Evolutionary conservation across 768 basidiomycete species (phyloP).

Genomic region (Tephrocybe sp.): DNA sequence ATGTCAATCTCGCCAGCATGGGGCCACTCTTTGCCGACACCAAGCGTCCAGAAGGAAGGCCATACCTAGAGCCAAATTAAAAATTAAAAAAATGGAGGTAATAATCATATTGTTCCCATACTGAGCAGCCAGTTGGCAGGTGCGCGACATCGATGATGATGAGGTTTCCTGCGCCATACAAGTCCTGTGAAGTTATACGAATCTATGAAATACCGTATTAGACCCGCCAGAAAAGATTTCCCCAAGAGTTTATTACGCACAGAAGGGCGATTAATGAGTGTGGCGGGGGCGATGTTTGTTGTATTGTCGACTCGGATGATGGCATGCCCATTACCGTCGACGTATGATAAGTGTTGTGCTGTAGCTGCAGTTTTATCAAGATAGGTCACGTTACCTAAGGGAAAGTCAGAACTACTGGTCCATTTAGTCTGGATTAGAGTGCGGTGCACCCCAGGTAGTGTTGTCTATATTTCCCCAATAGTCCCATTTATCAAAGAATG

Average conservation of each 20-base stretch:
- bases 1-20: slow-evolving; percentile 48
- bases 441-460: slow-evolving; percentile 34
- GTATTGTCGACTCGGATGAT: slow-evolving; percentile 76
- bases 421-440: neutral
- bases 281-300: slow-evolving; percentile 44
- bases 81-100: too few species aligned
- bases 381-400: slow-evolving; percentile 44
- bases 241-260: slow-evolving; percentile 38
- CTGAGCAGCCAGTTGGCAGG: slow-evolving; percentile 58
- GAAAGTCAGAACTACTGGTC: neutral
- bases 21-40: slow-evolving; percentile 37
- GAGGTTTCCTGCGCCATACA: slow-evolving; percentile 40
- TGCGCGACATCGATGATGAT: slow-evolving; percentile 45
- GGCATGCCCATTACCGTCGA: slow-evolving; percentile 56
- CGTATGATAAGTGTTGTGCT: slow-evolving; percentile 45
- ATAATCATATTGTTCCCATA: too few species aligned
- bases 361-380: slow-evolving; percentile 40
- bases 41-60: slow-evolving; percentile 49
- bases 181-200: slow-evolving; percentile 41
- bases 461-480: slow-evolving; percentile 50
- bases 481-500: slow-evolving; percentile 52
- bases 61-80: slow-evolving; percentile 34
- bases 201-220: slow-evolving; percentile 24
- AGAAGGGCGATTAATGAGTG: slow-evolving; percentile 50
- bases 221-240: neutral